Base-by-base conservation (phyloP, 441 rosid species). In the Jatropha multifida region DNA sequence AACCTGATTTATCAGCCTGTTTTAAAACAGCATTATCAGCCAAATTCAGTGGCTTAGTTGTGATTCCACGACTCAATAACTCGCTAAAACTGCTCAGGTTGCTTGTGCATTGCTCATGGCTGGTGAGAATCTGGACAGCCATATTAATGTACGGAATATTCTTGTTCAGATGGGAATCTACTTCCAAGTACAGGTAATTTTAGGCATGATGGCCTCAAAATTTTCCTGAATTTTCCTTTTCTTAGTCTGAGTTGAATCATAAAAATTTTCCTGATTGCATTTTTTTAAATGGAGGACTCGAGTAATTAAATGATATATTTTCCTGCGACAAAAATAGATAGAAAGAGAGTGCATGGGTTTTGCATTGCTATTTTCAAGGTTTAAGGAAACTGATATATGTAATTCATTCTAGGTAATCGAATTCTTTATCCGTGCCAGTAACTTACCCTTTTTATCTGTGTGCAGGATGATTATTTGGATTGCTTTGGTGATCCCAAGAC, bases 111-210 rank as follows among this genome's bases (percentile, higher is more conserved):
- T 94, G 85, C 81, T 91, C 70, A 87, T 93, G 90, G 83, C 89
- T 9, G 97, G 98, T 26, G 92, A 93, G 85, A 84, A 87, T 85
- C 80, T 92, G 76, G 93, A 94, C 60, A 86, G 89, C 44, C 97
- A 94, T 86, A 49, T 70, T 71, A 90, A 83, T 79, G 96, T 89
- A 72, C 83, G 88, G 87, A 77, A 90, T 79, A 79, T 87, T 82
- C 97, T 94, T 75, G 84, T 94, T 63, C 93, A 90, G 78, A 94
- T 94, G 94, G 96, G 97, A 44, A 92, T 86, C 79, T 90, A 89
- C 80, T 92, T 89, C 79, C 96, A 92, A 88, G 91, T 90, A 52
- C 94, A 94, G 92, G 98, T 90, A 86, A 73, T 51, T 73, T 66
- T 17, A 7, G 54, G 48, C 66, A n/a, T 14, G 51, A 71, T 40